Evolutionary conservation across 1,284 basidiomycete species (phyloP).

Genomic region (Cryptococcus sp.): DNA sequence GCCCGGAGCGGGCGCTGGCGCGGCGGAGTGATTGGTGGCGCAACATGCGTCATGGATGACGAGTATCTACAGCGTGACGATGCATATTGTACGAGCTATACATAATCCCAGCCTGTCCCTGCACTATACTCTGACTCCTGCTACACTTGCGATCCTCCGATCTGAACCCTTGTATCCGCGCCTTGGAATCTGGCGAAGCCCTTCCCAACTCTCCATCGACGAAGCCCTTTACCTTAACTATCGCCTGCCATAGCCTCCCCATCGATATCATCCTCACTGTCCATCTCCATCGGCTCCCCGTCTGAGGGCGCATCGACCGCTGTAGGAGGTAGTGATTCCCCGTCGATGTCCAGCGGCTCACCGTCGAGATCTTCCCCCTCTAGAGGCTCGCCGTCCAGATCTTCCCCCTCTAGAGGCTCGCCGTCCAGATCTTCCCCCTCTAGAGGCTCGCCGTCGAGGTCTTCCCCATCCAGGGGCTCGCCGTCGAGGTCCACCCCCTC

Average conservation of each 20-base stretch:
- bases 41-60: not conserved
- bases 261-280: slow-evolving; percentile 36
- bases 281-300: slow-evolving; percentile 3
- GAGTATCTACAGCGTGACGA: not conserved
- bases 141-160: too few species aligned
- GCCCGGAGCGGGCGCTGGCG: not conserved
- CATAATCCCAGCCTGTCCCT: not conserved
- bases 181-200: too few species aligned
- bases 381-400: slow-evolving; percentile 34
- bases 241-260: slow-evolving; percentile 51
- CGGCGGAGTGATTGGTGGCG: not conserved
- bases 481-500: slow-evolving; percentile 54
- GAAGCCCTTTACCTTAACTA: slow-evolving; percentile 20
- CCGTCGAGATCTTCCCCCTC: slow-evolving; percentile 50
- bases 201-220: too few species aligned
- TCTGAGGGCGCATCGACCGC: slow-evolving; percentile 1
- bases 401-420: slow-evolving; percentile 23
- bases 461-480: slow-evolving; percentile 49
- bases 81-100: not conserved
- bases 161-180: too few species aligned
- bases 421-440: slow-evolving; percentile 46
- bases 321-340: slow-evolving; percentile 51
- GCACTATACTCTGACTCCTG: not conserved
- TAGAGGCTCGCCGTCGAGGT: slow-evolving; percentile 45
- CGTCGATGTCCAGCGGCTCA: slow-evolving; percentile 53